phyloP scores from a whole-genome alignment of 129 eudicot genomes.

The Artemisia tridentata region DNA sequence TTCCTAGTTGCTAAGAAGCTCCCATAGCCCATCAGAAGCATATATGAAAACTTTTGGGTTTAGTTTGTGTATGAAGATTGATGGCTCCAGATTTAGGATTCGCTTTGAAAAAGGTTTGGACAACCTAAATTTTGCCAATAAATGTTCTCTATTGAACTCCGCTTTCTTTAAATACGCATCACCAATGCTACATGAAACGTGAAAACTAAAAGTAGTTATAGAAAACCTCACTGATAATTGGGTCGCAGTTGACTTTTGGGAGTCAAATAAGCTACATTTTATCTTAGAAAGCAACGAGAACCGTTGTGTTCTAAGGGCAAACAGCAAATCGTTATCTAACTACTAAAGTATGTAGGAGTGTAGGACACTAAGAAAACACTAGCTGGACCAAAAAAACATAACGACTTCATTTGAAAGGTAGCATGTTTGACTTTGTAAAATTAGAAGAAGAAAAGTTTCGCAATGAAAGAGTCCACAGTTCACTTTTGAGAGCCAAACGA shows the following conservation, averaged over 20 bases:
- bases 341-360: too few species aligned
- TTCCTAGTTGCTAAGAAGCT: conserved; percentile 88
- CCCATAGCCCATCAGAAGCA: conserved; percentile 98
- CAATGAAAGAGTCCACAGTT: neutral
- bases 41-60: conserved; percentile 67
- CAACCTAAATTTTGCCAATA: conserved; percentile 69
- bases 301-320: neutral
- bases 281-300: neutral
- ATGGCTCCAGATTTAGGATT: conserved; percentile 73
- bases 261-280: conserved; percentile 2
- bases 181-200: conserved; percentile 82
- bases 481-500: conserved; percentile 4
- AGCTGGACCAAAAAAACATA: too few species aligned
- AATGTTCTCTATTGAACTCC: conserved; percentile 76
- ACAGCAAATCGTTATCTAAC: too few species aligned
- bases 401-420: neutral
- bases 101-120: conserved; percentile 61
- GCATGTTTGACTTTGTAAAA: neutral
- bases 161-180: conserved; percentile 80
- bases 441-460: too few species aligned
- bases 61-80: conserved; percentile 63
- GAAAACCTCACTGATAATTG: neutral
- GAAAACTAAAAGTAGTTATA: conserved; percentile 15
- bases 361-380: too few species aligned
- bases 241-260: conserved; percentile 21